These are phyloP conservation scores for Fusarium sambucinum DNA, from an alignment of 2,329 filamentous ascomycete species.

Conservation along the genomic window DNA sequence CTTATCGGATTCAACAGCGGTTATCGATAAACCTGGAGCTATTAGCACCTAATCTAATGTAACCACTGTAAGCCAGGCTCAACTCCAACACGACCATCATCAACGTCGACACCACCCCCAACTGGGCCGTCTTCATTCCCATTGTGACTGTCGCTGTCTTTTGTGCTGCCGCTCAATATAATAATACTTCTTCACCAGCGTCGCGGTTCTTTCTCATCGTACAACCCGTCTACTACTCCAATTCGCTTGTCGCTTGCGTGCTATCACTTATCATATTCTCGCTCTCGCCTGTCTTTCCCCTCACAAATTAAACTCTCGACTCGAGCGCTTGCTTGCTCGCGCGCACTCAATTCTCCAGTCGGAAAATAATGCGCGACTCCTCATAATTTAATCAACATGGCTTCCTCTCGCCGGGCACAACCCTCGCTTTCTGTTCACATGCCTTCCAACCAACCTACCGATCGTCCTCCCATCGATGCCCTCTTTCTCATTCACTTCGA, in stretches of 20 bases:
- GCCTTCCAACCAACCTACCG: conserved; percentile 47
- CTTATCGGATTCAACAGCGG: conserved; percentile 37
- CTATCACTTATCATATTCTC: conserved; percentile 24
- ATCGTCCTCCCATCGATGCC: conserved; percentile 69
- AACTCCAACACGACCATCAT: conserved; percentile 38
- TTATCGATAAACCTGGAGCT: conserved; percentile 15
- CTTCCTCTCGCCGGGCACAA: conserved; percentile 56
- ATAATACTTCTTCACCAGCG: background rate
- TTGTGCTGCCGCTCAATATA: background rate
- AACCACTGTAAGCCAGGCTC: conserved; percentile 45
- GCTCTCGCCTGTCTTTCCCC: conserved; percentile 13
- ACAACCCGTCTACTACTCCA: conserved; percentile 4
- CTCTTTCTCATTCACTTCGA: conserved; percentile 93
- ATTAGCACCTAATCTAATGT: conserved; percentile 40
- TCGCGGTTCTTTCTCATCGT: background rate
- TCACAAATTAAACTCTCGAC: conserved; percentile 6
- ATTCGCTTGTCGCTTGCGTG: conserved; percentile 1
- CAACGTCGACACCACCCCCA: conserved; percentile 12
- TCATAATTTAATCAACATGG: conserved; percentile 53
- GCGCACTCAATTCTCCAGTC: background rate
- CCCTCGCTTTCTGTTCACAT: conserved; percentile 57
- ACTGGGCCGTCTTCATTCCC: background rate
- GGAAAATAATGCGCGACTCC: conserved; percentile 47
- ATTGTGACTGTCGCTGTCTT: conserved; percentile 2
- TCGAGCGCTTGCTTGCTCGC: conserved; percentile 17